Conservation (phyloP, 2,329 filamentous ascomycete species). For the Colletotrichum lini region DNA sequence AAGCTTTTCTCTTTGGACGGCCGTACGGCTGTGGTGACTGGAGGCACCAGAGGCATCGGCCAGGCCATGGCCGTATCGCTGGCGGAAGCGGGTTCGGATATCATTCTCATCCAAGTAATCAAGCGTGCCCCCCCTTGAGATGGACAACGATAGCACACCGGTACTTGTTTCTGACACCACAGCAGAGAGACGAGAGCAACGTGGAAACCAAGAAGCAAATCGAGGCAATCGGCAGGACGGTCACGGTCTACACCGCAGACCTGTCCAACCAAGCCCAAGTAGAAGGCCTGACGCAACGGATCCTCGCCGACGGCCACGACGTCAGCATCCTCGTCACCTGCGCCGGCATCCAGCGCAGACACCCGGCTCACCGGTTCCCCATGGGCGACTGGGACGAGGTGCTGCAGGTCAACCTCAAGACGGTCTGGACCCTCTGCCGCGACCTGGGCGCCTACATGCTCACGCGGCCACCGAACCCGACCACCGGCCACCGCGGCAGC, state of each 20-base stretch:
- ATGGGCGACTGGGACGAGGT: slow-evolving; percentile 75
- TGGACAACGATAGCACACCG: neutral
- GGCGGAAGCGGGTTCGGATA: slow-evolving; percentile 44
- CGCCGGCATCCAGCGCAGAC: slow-evolving; percentile 76
- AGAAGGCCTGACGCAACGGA: slow-evolving; percentile 38
- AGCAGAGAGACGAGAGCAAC: slow-evolving; percentile 44
- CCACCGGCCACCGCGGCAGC: slow-evolving; percentile 71
- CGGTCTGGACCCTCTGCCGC: slow-evolving; percentile 84
- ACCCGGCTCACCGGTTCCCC: slow-evolving; percentile 75
- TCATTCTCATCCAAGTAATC: slow-evolving; percentile 42
- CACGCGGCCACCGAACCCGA: slow-evolving; percentile 59
- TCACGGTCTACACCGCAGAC: slow-evolving; percentile 45
- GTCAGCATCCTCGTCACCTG: slow-evolving; percentile 76
- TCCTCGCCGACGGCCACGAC: slow-evolving; percentile 46
- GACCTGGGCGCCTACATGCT: slow-evolving; percentile 87
- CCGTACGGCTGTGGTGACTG: slow-evolving; percentile 44
- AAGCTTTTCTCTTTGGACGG: slow-evolving; percentile 44
- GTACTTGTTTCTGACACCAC: neutral
- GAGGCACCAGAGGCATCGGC: slow-evolving; percentile 46
- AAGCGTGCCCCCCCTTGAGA: too few relatives aligned
- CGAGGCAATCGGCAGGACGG: slow-evolving; percentile 44
- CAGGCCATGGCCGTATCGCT: slow-evolving; percentile 45
- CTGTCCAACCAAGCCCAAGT: slow-evolving; percentile 43
- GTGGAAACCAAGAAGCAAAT: slow-evolving; percentile 43
- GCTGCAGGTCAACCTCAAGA: slow-evolving; percentile 86